Conservation (phyloP, 306 rosid genomes). For the Vigna mungo region DNA sequence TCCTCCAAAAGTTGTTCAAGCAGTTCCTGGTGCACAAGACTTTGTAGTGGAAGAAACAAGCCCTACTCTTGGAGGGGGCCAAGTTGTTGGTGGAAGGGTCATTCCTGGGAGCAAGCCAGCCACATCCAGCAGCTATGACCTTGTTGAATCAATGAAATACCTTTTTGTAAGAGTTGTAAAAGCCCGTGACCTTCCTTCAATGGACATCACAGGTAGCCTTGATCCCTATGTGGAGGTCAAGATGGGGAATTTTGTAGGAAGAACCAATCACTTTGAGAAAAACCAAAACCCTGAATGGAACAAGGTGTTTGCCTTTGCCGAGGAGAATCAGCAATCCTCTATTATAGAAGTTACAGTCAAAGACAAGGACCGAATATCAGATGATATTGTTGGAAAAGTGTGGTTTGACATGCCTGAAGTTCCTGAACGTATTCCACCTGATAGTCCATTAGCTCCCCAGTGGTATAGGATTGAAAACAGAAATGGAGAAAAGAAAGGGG, state of each 20-base stretch:
- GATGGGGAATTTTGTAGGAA: conserved; percentile 88
- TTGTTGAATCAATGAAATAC: conserved; percentile 83
- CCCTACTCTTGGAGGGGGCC: conserved; percentile 92
- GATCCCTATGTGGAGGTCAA: conserved; percentile 90
- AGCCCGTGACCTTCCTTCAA: conserved; percentile 86
- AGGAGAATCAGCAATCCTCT: conserved; percentile 61
- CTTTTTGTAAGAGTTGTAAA: conserved; percentile 88
- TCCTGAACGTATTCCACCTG: conserved; percentile 79
- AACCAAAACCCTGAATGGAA: conserved; percentile 88
- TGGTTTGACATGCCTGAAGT: conserved; percentile 72
- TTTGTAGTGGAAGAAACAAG: conserved; percentile 76
- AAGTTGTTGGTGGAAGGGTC: conserved; percentile 73
- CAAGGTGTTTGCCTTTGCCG: conserved; percentile 84
- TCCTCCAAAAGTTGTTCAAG: conserved; percentile 53
- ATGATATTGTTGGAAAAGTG: conserved; percentile 77
- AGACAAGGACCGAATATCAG: conserved; percentile 71
- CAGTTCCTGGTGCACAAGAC: conserved; percentile 60
- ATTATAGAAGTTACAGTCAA: conserved; percentile 72
- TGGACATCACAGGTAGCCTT: conserved; percentile 86
- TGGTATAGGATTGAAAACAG: conserved; percentile 81
- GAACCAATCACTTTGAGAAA: conserved; percentile 70
- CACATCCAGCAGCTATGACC: conserved; percentile 80
- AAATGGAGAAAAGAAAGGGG: conserved; percentile 74
- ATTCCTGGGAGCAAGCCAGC: conserved; percentile 52
- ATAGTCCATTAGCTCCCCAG: conserved; percentile 96